phyloP scores from a whole-genome alignment of 2,329 filamentous ascomycete genomes.

The Penicillium hesseltinei region DNA sequence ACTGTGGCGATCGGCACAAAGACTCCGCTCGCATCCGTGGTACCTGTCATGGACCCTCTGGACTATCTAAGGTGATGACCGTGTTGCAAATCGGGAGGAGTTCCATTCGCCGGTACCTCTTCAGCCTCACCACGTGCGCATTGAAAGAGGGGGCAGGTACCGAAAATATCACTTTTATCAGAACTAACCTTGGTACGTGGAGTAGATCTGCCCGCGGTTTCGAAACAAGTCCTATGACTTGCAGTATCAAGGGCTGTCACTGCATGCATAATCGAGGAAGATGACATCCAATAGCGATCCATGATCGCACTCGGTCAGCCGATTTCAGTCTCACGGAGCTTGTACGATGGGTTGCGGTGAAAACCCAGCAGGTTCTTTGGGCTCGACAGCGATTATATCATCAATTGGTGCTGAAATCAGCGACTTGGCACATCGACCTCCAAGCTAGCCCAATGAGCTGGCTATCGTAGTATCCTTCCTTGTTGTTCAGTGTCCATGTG shows the following conservation, averaged over 20 bases:
- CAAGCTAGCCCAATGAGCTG: not conserved
- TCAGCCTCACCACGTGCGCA: too few relatives aligned
- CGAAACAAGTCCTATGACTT: not conserved
- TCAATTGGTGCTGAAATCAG: not conserved
- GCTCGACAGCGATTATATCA: not conserved
- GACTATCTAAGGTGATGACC: not conserved
- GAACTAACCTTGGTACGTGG: too few relatives aligned
- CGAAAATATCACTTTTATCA: too few relatives aligned
- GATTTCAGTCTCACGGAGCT: not conserved
- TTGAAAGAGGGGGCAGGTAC: too few relatives aligned
- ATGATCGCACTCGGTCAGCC: not conserved
- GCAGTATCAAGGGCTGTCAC: not conserved
- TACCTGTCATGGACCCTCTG: not conserved
- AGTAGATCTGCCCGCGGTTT: not conserved
- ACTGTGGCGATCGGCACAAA: not conserved
- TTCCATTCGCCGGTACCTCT: too few relatives aligned
- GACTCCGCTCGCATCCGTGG: not conserved
- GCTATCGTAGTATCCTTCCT: not conserved
- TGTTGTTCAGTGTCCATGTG: not conserved
- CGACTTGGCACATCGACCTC: not conserved
- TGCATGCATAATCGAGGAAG: not conserved
- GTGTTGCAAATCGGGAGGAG: not conserved
- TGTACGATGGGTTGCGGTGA: not conserved
- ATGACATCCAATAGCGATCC: not conserved
- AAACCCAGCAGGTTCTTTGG: not conserved